These are phyloP conservation scores for Bipolaris victoriae DNA, from an alignment of 2,329 filamentous ascomycete species.

Conservation along the genomic window DNA sequence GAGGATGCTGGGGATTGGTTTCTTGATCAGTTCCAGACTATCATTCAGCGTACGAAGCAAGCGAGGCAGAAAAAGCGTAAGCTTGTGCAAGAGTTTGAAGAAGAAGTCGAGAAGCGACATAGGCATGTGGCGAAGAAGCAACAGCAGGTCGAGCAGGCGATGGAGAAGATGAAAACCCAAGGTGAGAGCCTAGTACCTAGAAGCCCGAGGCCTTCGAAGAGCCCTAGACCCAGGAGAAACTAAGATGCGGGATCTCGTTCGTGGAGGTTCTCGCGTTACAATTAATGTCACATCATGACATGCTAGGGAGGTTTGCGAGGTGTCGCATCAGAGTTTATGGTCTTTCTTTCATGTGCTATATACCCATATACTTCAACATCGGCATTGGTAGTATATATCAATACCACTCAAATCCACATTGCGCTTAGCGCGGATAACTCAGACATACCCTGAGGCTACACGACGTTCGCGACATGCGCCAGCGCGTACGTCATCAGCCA, in stretches of 20 bases:
- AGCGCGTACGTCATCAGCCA: background rate
- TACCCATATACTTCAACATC: conserved; percentile 11
- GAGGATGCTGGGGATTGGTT: conserved; percentile 68
- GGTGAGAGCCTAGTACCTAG: conserved; percentile 60
- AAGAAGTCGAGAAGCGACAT: conserved; percentile 61
- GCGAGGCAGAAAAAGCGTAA: conserved; percentile 61
- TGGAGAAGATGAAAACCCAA: conserved; percentile 61
- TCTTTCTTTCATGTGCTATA: conserved; percentile 5
- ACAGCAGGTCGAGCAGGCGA: conserved; percentile 55
- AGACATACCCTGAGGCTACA: background rate
- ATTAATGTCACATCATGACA: background rate
- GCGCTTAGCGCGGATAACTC: background rate
- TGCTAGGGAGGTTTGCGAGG: too few relatives aligned
- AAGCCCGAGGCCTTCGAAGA: conserved; percentile 44
- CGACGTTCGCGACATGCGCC: background rate
- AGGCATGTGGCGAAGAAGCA: conserved; percentile 58
- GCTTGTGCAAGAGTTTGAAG: conserved; percentile 60
- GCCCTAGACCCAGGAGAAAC: conserved; percentile 20
- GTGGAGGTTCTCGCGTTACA: background rate
- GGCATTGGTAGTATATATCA: background rate
- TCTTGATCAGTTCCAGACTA: conserved; percentile 59
- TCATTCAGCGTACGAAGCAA: conserved; percentile 59
- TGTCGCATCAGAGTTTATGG: background rate
- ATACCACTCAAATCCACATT: background rate
- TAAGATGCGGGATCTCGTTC: background rate